phyloP scores from a whole-genome alignment of 2,329 filamentous ascomycete species.

The Cladosporium austrohemisphaericum region DNA sequence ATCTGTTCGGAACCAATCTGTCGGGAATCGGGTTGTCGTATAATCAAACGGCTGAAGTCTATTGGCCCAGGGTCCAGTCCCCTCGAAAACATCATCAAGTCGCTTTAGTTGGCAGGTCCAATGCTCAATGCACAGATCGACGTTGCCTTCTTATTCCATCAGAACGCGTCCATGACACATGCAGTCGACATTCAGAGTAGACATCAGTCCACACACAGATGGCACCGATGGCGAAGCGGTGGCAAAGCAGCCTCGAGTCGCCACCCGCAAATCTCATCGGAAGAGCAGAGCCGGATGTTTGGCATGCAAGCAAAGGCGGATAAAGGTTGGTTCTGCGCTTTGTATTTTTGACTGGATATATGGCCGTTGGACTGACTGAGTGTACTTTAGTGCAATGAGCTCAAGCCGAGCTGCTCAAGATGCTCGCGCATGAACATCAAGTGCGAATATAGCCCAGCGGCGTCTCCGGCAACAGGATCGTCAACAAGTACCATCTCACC shows the following conservation, averaged over 20 bases:
- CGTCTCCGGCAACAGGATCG: neutral
- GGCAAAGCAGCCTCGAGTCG: constrained; percentile 1
- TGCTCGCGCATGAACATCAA: constrained; percentile 11
- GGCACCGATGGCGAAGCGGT: neutral
- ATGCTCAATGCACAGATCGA: no score
- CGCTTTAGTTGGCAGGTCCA: no score
- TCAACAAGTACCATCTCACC: neutral
- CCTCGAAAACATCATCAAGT: no score
- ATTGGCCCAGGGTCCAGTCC: no score
- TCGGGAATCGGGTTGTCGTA: no score
- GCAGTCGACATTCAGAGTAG: constrained; percentile 12
- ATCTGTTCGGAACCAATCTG: no score
- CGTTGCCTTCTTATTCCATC: no score
- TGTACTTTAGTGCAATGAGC: constrained; percentile 17
- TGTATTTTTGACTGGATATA: neutral
- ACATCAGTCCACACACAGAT: neutral
- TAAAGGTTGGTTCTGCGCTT: constrained; percentile 13
- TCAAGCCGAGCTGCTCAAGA: constrained; percentile 16
- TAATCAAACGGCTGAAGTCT: no score
- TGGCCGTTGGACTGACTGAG: neutral
- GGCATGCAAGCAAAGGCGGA: constrained; percentile 18
- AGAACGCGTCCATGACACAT: no score
- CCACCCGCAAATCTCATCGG: constrained; percentile 13
- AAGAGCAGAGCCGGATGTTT: constrained; percentile 18
- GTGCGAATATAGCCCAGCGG: constrained; percentile 17